Evolutionary conservation across 805 yeast genomes (phyloP), one percentile per base, ranked within the genome.

Genomic region (Yarrowia sp.): DNA sequence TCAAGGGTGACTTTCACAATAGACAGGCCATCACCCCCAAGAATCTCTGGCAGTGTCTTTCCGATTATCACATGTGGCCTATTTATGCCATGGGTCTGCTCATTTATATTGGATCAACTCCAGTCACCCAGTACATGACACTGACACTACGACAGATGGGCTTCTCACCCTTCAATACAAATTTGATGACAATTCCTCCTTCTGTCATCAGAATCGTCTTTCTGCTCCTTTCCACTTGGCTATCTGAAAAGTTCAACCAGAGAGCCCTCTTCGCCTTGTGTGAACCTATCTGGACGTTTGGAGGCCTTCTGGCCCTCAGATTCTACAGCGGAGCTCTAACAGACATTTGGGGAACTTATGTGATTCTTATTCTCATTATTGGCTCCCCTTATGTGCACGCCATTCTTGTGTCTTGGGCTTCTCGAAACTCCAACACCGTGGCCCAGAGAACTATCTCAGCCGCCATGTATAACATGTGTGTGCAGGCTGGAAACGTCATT

Each of bases 1-100:
- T 79, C 10, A 82, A 82, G 76, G 87, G 88, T 21, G 87, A 83
- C 67, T 84, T 85, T 88, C 79, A 85, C 71, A 85, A 85, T 70
- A 77, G 87, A 70, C 82, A 83, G 69, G 84, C 85, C 4, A 71
- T 86, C n/a, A 72, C 79, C 2, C 67, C 75, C 2, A 76, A 71
- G 51, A 78, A 75, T 71, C 67, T 86, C 19, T 71, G 74, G 68
- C 68, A 74, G 26, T 74, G 83, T 2, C 54, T 84, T 10, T 46
- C 68, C 0, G 89, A 86, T 69, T 83, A 77, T 70, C 82, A 83
- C 71, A 65, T 85, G 67, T 79, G 86, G 82, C 88, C 89, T 26
- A 72, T 84, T 36, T 84, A 83, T 67, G 62, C 79, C 2, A 68
- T 81, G 49, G 83, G 89, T 19, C 51, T 85, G 9, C 66, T 82